Base-by-base conservation (phyloP, 176 grass and related monocot species). In the Triticum timopheevii region DNA sequence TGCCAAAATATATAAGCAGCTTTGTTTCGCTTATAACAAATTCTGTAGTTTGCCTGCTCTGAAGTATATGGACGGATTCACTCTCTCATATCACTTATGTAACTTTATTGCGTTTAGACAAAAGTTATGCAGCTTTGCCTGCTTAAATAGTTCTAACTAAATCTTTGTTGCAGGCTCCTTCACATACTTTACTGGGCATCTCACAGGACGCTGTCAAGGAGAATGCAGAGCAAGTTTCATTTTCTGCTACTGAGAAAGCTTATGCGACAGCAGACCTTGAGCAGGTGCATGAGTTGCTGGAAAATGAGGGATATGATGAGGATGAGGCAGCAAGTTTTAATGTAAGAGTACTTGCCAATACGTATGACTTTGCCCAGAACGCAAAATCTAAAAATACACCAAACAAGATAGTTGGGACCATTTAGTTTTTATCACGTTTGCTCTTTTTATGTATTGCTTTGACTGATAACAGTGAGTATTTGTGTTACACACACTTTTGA, bases 221-320 rank as follows among this genome's bases (percentile, higher is more conserved):
- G 78, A 86, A 22, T 3, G 23, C 88, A 13, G 86, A 86, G 27
- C 89, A 77, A 81, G 28, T 79, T 54, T 79, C 40, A 11, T 79
- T 90, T 68, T 95, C 95, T 47, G 78, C 90, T 81, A 45, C 70
- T 36, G 95, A 83, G 72, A 90, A 90, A 92, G 91, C 90, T 83
- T 95, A 87, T 85, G 83, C 93, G 23, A 87, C 59, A 80, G 83
- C 82, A 64, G 90, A 98, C 65, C 81, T 93, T 44, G 76, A 80
- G 45, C 77, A 44, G 62, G 92, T 95, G 25, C 86, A 95, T 86
- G 93, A 87, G 34, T 89, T 92, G 58, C 64, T 98, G 82, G 87
- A 87, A 66, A 86, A 79, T 11, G 77, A 85, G 74, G 95, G 88
- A 70, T 98, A 93, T 83, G 79, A 83, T 17, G 91, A 92, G 77